Percentiles rank a stretch among this genome's conserved stretches.
Conservation (phyloP, 2,329 filamentous ascomycete species). For the Fusarium musae region DNA sequence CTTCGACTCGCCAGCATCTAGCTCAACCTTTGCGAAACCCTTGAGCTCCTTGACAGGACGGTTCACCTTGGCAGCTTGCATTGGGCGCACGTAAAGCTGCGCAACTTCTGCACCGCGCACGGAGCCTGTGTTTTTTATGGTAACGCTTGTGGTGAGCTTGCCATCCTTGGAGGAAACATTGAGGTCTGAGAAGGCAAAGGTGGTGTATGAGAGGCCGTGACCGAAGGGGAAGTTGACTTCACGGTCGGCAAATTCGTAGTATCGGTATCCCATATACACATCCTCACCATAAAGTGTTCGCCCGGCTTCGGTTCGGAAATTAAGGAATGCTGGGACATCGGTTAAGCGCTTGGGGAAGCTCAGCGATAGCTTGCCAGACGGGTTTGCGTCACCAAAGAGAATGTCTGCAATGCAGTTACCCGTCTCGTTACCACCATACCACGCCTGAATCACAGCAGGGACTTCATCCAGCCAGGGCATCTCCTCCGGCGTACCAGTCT, state of each 20-base stretch:
- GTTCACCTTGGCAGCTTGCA: conserved; percentile 65
- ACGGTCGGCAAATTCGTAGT: conserved; percentile 77
- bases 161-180: conserved; percentile 58
- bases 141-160: conserved; percentile 60
- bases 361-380: conserved; percentile 78
- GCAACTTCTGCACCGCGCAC: conserved; percentile 64
- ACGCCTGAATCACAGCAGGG: conserved; percentile 75
- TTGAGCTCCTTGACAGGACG: conserved; percentile 71
- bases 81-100: conserved; percentile 66
- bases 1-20: conserved; percentile 69
- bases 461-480: conserved; percentile 75
- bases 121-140: conserved; percentile 70
- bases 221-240: conserved; percentile 80
- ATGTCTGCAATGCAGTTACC: conserved; percentile 84
- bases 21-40: conserved; percentile 71
- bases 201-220: conserved; percentile 82
- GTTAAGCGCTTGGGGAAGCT: conserved; percentile 75
- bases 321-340: conserved; percentile 81
- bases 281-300: conserved; percentile 82
- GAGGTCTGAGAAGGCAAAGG: conserved; percentile 67
- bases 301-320: conserved; percentile 76
- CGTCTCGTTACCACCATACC: conserved; percentile 89
- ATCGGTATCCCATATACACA: conserved; percentile 83
- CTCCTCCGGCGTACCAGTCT: conserved; percentile 78
- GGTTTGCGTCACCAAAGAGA: conserved; percentile 78